A percentile compares a stretch with the other conserved stretches of the same genome.
Evolutionary conservation across 2,329 filamentous ascomycete genomes (phyloP).

Genomic region (Phaeosphaeriaceae sp.): DNA sequence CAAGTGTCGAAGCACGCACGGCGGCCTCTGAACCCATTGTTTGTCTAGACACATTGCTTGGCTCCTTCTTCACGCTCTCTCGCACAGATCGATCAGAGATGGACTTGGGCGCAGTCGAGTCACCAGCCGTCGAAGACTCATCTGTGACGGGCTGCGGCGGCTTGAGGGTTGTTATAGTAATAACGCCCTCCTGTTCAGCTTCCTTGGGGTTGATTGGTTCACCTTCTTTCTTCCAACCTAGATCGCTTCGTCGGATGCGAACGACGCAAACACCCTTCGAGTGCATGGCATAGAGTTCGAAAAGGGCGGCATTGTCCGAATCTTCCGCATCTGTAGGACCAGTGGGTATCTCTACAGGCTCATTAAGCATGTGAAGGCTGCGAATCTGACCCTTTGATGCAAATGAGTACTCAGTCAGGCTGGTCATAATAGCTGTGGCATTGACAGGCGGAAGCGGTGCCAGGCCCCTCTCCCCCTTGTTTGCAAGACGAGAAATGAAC

Average conservation of each 20-base stretch:
- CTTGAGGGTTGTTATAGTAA: slow-evolving; percentile 73
- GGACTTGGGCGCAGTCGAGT: slow-evolving; percentile 42
- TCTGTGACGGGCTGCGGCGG: slow-evolving; percentile 37
- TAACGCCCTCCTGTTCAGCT: slow-evolving; percentile 74
- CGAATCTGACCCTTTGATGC: slow-evolving; percentile 83
- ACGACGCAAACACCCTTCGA: slow-evolving; percentile 95
- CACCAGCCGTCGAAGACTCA: slow-evolving; percentile 49
- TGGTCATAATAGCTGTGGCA: slow-evolving; percentile 96
- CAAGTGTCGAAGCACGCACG: slow-evolving; percentile 49
- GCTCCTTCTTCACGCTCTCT: slow-evolving; percentile 46
- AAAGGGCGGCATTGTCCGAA: slow-evolving; percentile 74
- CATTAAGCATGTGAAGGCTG: slow-evolving; percentile 86
- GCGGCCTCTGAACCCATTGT: slow-evolving; percentile 47
- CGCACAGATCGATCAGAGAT: slow-evolving; percentile 45
- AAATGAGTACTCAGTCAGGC: slow-evolving; percentile 93
- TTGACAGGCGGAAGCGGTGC: slow-evolving; percentile 79
- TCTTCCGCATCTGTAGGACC: slow-evolving; percentile 62
- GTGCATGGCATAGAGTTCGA: slow-evolving; percentile 97
- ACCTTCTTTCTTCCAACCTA: slow-evolving; percentile 90
- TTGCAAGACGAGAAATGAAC: slow-evolving; percentile 79
- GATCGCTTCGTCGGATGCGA: slow-evolving; percentile 82
- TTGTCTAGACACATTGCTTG: slow-evolving; percentile 39
- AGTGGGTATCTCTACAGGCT: slow-evolving; percentile 56
- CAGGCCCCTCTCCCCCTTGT: slow-evolving; percentile 55
- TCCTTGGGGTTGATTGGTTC: slow-evolving; percentile 83